Evolutionary conservation across 768 basidiomycete species (phyloP).

Genomic region (Tulasnella sp.): DNA sequence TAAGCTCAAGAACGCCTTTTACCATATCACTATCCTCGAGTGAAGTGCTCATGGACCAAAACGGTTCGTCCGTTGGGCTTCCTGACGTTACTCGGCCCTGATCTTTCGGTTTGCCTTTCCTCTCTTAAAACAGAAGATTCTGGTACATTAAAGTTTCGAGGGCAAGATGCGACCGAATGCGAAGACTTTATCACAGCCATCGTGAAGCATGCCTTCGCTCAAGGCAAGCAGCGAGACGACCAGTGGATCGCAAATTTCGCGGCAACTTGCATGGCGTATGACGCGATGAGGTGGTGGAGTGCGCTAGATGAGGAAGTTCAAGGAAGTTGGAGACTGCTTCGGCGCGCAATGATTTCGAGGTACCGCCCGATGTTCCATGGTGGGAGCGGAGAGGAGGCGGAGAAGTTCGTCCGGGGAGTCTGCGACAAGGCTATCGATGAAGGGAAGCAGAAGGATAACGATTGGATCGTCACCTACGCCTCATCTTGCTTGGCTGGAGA

Average conservation of each 20-base stretch:
- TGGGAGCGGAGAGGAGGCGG: neutral
- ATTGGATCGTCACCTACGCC: neutral
- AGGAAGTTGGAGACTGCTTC: neutral
- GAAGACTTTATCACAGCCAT: neutral
- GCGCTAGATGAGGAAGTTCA: neutral
- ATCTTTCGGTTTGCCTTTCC: no score
- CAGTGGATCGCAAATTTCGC: neutral
- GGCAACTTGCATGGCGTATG: neutral
- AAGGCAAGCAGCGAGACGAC: neutral
- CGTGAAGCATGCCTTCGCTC: slow-evolving; percentile 16
- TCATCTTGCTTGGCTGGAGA: neutral
- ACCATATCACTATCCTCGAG: no score
- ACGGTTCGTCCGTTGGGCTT: no score
- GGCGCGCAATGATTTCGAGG: neutral
- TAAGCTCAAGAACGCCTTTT: no score
- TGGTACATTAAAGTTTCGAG: neutral
- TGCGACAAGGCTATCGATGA: neutral
- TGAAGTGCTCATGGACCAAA: no score
- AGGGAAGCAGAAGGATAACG: neutral
- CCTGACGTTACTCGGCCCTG: no score
- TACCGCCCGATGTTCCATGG: neutral
- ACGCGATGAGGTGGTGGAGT: neutral
- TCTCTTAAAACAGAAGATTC: no score
- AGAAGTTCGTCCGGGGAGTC: neutral
- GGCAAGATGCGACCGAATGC: neutral